A percentile compares a stretch with the other conserved stretches of the same genome.
Evolutionary conservation across 2,329 filamentous ascomycete species (phyloP).

Genomic region (Fusarium verticillioides): DNA sequence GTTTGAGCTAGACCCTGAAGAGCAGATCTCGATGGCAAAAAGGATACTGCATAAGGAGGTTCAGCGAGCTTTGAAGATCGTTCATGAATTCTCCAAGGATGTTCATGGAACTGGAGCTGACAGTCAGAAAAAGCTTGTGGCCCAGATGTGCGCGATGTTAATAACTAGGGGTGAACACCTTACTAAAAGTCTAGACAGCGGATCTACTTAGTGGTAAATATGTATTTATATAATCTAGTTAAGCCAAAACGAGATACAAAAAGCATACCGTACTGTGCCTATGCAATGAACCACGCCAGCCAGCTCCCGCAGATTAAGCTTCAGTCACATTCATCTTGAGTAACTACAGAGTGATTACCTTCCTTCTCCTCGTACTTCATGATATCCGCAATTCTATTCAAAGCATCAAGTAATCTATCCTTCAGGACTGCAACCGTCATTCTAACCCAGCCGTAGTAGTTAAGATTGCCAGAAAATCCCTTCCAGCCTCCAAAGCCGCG

Average conservation of each 20-base stretch:
- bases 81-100: neutral
- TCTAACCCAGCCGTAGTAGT: neutral
- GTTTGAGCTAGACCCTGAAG: neutral
- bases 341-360: too few relatives aligned
- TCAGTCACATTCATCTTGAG: too few relatives aligned
- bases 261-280: rapidly evolving
- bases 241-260: neutral
- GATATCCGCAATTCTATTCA: neutral
- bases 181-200: neutral
- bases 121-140: neutral
- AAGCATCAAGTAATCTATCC: neutral
- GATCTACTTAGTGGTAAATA: neutral
- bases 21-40: neutral
- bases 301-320: neutral
- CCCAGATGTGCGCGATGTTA: neutral
- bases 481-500: neutral
- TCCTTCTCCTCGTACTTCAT: neutral
- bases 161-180: neutral
- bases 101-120: neutral
- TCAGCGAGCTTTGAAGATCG: neutral
- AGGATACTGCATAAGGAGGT: neutral
- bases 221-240: rapidly evolving
- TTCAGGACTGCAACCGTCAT: neutral
- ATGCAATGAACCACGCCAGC: rapidly evolving
- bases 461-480: neutral